Evolutionary conservation across 768 basidiomycete genomes (phyloP), one percentile per base, ranked within the genome.

Genomic region (Lanmaoa rubissima): DNA sequence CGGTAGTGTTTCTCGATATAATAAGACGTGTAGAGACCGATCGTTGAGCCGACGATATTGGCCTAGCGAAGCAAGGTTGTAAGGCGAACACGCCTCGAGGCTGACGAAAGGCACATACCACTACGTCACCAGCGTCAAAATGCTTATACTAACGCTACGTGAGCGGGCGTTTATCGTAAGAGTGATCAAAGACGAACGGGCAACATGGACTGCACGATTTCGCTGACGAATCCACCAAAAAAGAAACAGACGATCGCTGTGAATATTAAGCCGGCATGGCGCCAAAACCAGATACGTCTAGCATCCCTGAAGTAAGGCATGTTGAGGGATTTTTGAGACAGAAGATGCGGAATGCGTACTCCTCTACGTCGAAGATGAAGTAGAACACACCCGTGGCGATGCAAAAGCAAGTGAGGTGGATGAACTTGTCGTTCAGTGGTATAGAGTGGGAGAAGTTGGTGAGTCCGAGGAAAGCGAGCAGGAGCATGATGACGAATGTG

Each of bases 231-330:
- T 1, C 90, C 90, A 12, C 92, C 92, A 59, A 88, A 83, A 65
- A 93, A 81, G 73, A 90, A 83, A 63, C 92, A 94, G 5, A 84
- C 75, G 61, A 89, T 71, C 5, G 71, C 69, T 2, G 92, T 90
- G 65, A 89, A 80, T 46, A 90, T 83, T 12, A 91, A 69, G 10
- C 82, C 79, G 28, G 84, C 79, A 67, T 87, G 80, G 31, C 91
- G 81, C 92, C 92, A 94, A 62, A 91, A 87, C 91, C 92, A 94
- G 71, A 93, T 81, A 59, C 91, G 79, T 57, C 91, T 76, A 8
- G 86, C 85, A 51, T 86, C 86, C 68, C 92, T 94, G 51, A 16
- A 47, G 7, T 41, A 35, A 11, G n/a, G 52, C 34, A 28, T 8
- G 21, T 36, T 46, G 34, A 57, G 57, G 35, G 9, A 8, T 38